These are phyloP conservation scores for Apocynum venetum DNA, from an alignment of 257 asterid species.

Conservation along the genomic window DNA sequence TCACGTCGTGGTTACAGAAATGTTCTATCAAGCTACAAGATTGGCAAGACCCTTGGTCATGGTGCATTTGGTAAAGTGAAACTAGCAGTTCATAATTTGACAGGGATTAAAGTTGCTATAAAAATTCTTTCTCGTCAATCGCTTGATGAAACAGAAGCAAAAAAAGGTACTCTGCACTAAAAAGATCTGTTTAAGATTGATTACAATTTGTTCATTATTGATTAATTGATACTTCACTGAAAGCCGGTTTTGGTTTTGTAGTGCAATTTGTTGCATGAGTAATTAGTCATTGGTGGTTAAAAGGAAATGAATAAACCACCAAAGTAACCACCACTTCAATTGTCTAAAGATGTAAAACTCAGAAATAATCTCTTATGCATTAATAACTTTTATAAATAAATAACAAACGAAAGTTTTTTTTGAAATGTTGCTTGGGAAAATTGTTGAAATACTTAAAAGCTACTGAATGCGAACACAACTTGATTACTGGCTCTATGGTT, in stretches of 20 bases:
- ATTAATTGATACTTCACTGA: background rate
- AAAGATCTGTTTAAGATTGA: background rate
- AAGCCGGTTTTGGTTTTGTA: background rate
- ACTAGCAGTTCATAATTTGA: slow-evolving; percentile 47
- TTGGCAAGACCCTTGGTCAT: slow-evolving; percentile 52
- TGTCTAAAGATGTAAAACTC: background rate
- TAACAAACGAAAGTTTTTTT: background rate
- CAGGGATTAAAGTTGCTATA: slow-evolving; percentile 59
- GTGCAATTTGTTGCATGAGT: background rate
- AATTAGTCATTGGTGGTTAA: too few species aligned
- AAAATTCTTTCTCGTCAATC: slow-evolving; percentile 52
- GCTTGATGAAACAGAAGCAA: slow-evolving; percentile 26
- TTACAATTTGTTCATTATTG: background rate
- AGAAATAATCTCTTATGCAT: background rate
- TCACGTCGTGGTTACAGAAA: slow-evolving; percentile 6
- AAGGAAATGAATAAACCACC: background rate
- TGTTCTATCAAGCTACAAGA: slow-evolving; percentile 33
- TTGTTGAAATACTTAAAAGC: background rate
- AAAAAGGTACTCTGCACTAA: slow-evolving; percentile 11
- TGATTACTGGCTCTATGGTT: background rate
- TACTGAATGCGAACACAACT: background rate
- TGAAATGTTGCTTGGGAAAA: background rate
- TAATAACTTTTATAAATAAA: background rate
- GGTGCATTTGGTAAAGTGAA: slow-evolving; percentile 65
- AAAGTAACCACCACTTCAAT: background rate